Evolutionary conservation across 2,329 filamentous ascomycete species (phyloP).

Genomic region (Akanthomyces lecanii): DNA sequence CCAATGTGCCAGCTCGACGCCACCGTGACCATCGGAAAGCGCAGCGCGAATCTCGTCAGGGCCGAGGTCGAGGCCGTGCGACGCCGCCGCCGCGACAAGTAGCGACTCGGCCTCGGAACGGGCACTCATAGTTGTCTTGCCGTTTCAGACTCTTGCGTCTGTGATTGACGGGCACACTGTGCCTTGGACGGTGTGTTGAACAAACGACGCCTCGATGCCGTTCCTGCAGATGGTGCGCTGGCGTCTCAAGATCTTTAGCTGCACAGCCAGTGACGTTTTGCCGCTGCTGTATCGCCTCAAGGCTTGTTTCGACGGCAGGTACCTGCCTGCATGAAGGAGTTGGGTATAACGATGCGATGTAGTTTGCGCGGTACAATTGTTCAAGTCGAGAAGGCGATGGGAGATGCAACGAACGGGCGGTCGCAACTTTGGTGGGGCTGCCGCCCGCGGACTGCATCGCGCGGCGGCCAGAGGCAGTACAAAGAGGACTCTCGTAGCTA

Average conservation of each 20-base stretch:
- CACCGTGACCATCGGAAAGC: constrained; percentile 33
- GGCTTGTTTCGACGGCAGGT: not conserved
- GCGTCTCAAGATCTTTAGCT: not conserved
- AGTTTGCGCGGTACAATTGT: not conserved
- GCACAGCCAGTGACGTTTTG: no score
- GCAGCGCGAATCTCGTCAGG: constrained; percentile 37
- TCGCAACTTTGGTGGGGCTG: no score
- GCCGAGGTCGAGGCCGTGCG: constrained; percentile 29
- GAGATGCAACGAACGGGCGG: not conserved
- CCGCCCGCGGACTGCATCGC: not conserved
- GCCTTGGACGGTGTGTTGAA: not conserved
- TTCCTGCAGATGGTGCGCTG: not conserved
- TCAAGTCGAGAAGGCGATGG: not conserved
- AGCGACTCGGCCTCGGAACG: constrained; percentile 29
- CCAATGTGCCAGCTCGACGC: constrained; percentile 43
- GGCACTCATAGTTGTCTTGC: constrained; percentile 26
- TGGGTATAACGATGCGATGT: not conserved
- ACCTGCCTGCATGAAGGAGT: not conserved
- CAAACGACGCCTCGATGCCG: not conserved
- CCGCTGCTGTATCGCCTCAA: no score
- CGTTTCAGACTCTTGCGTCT: constrained; percentile 11
- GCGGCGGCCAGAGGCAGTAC: not conserved
- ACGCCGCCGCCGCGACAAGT: constrained; percentile 30
- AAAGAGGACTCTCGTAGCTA: not conserved
- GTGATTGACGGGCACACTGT: not conserved